Base-by-base conservation (phyloP, 2,329 filamentous ascomycete genomes). In the Clonostachys sp. region DNA sequence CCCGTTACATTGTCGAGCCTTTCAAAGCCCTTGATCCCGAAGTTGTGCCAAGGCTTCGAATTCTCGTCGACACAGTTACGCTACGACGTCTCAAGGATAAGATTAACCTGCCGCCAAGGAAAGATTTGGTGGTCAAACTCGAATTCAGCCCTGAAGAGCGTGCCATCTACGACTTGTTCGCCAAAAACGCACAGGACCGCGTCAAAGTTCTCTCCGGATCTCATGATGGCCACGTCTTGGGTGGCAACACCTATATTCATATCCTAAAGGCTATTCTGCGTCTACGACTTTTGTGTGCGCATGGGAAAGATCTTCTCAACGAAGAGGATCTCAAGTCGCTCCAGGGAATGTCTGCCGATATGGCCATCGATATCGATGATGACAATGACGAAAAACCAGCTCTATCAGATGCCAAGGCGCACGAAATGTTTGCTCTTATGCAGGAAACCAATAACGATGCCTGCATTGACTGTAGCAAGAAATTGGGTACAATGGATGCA, bases 11-110 rank as follows among this genome's bases (percentile, higher is more conserved):
- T 48, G 79, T 94, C 34, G 78, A 81, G 35, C 91, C 91, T 0
- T 95, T 96, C 73, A 96, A 95, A 66, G 80, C 80, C 18, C 92
- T 88, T 40, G 89, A 96, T 57, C 83, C 89, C 0, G 84, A 88
- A 40, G 91, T 95, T 44, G 77, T 97, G 3, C 83, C 87, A 5
- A 94, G 91, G 61, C 75, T 99, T 34, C 87, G 92, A 33, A 77
- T 96, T 12, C 79, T 99, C 1, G 91, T 99, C 9, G 89, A 96
- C 61, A 94, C 89, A n/a, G 87, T 99, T 54, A 97, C 94, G 0
- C 74, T 99, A 10, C 86, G 94, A 24, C 88, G 94, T 18, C 75
- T 94, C 34, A 97, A 97, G 65, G 90, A 97, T 64, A 91, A 86
- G 65, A 91, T 97, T 50, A 77, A 95, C 57, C 73, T 99, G 3